Evolutionary conservation across 1,139 yeast species (phyloP).

Genomic region (Sugiyamaella castrensis): DNA sequence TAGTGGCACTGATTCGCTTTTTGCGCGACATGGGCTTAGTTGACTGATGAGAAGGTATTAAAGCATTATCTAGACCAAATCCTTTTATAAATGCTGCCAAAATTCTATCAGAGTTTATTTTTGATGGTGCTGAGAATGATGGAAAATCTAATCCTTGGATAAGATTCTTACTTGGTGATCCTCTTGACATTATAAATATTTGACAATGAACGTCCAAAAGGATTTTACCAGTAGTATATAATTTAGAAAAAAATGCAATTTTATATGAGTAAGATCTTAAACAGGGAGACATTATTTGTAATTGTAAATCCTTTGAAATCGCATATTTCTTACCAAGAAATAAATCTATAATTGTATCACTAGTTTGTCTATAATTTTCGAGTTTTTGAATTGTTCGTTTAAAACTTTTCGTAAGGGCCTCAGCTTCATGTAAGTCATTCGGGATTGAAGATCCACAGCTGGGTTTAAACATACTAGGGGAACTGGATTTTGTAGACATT

Average conservation of each 20-base stretch:
- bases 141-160: constrained; percentile 12
- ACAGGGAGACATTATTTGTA: constrained; percentile 12
- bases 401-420: background rate
- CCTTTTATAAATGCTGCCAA: constrained; percentile 8
- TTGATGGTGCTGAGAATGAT: background rate
- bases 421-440: too few relatives aligned
- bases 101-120: constrained; percentile 1
- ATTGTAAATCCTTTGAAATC: constrained; percentile 11
- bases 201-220: constrained; percentile 10
- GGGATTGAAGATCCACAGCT: too few relatives aligned
- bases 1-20: constrained; percentile 2
- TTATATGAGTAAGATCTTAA: constrained; percentile 2
- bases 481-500: too few relatives aligned
- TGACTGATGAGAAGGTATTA: constrained; percentile 1
- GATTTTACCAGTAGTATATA: constrained; percentile 3
- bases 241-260: constrained; percentile 4
- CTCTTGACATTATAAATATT: constrained; percentile 8
- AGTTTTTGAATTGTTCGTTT: background rate
- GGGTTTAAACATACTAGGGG: too few relatives aligned
- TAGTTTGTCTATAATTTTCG: background rate
- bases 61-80: constrained; percentile 11
- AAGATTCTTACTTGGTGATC: constrained; percentile 2
- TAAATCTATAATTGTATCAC: constrained; percentile 8
- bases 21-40: background rate
- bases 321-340: constrained; percentile 8